Base-by-base conservation (phyloP, 306 rosid genomes). In the Hippophae gyantsensis region DNA sequence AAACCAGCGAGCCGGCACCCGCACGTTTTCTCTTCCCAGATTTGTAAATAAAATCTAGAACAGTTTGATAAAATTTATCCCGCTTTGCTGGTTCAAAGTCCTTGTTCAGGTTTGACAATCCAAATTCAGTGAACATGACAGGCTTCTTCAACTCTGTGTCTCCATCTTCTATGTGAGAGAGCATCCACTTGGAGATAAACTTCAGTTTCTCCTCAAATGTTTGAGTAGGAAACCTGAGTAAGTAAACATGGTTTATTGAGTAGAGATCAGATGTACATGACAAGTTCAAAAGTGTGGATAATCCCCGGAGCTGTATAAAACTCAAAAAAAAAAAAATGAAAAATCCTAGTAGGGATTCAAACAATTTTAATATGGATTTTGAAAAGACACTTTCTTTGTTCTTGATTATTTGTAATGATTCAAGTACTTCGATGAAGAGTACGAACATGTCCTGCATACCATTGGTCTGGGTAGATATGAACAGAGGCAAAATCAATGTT, bases 391-490 rank as follows among this genome's bases (percentile, higher is more conserved):
- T 52, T 41, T 25, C 2, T 1, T 43, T 11, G 10, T 51, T 50
- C 46, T 43, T 14, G 44, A 12, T 56, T 48, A 56, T 46, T 61
- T 49, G 32, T n/a, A 50, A 25, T 9, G 49, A 50, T 56, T 27
- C 12, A 26, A 57, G 52, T 52, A 38, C 42, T 9, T 8, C 8
- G 26, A 57, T 14, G 5, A 8, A 8, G 55, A 41, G 49, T 13
- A 56, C 13, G 6, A 7, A 9, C 52, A 48, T 58, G 60, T 14
- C 42, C 63, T 56, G 65, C 87, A 76, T 85, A 92, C 98, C 98
- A 92, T 13, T 92, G 98, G 66, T 92, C 98, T 0, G 96, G 82
- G 70, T 92, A 92, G 73, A 92, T 87, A 70, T 92, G 98, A 75
- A 84, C 98, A 0, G 95, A 87, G 26, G 96, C 77, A 61, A 92